Base-by-base conservation (phyloP, 495 filamentous ascomycete genomes). In the Amorphotheca resinae region DNA sequence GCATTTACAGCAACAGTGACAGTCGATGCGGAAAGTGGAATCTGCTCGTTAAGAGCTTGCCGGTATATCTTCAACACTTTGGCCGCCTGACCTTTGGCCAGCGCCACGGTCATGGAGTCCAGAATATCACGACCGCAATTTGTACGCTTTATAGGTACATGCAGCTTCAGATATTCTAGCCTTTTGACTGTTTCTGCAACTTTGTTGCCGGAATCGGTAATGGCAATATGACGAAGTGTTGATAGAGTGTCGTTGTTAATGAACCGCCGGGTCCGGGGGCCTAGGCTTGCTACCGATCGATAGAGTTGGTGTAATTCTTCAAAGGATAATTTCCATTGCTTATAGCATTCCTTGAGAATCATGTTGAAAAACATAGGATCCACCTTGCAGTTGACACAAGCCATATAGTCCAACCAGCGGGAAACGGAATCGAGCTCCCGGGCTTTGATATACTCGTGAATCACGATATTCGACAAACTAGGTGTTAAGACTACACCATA, bases 381-480 rank as follows among this genome's bases (percentile, higher is more conserved):
- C 9, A 66, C 43, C 2, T 50, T 42, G 42, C 60, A 62, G 9
- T 61, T 62, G 4, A 52, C 18, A 35, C 33, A 33, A 9, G 15
- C 9, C 20, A 45, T 35, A 35, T 48, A 51, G 2, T 52, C 35
- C 8, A 58, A 30, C 52, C 49, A 37, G 41, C 45, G 26, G 60
- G 37, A 15, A 64, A 61, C 3, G 48, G 56, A 36, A 42, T 39
- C 48, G 20, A 63, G 47, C 43, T 74, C 69, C n/a, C 53, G 57
- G 16, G 59, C 45, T 33, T 55, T 51, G 9, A 45, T 64, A 46
- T 67, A 72, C 20, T 55, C 58, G 18, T 66, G 63, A n/a, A 66
- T 59, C 52, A 74, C 58, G 6, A 68, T n/a, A 16, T 59, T 65
- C 25, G 67, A 61, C 15, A 62, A 53, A 30, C 59, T 60, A 23